Evolutionary conservation across 225 moss, liverwort and hornwort species (phyloP), one percentile per base, ranked within the genome.

Genomic region (Pleurozium schreberi): DNA sequence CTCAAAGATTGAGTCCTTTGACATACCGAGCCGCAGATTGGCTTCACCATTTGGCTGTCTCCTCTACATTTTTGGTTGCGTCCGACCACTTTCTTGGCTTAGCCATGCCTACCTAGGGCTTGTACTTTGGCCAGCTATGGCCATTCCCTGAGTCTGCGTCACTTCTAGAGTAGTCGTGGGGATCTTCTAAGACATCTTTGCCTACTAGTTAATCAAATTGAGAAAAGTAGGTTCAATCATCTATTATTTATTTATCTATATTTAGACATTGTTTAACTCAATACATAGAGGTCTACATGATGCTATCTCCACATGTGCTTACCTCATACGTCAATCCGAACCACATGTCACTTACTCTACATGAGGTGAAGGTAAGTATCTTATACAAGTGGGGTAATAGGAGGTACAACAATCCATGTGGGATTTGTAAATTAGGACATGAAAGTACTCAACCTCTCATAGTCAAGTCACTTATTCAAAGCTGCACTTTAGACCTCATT

Each of bases 311-410:
- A 25, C 8, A 1, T 8, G 0, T 6, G 11, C 5, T 5, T 38
- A 0, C 6, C 6, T 3, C 18, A 2, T 11, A 3, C 7, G 7
- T 11, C 13, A 4, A 7, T 4, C 7, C 1, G 2, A 4, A 11
- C 5, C 25, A 23, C 2, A 0, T 23, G 4, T 1, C 20, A 1
- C 1, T 6, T 67, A 6, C 0, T 0, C 2, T 55, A 10, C 0
- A 1, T 0, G 1, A 0, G 1, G 11, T 11, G 34, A 52, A 52
- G 23, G 3, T 2, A 23, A 53, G 36, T 76, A 4, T 0, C 0
- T 36, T 76, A 23, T 53, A 53, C 22, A 76, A 23, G 13, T 23
- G 9, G 23, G 3, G 4, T 22, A 9, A 9, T 76, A 36, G 2
- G 14, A 76, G 6, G 53, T 14, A 36, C 14, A 14, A 36, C 36